Conservation (phyloP, 2,329 filamentous ascomycete species). For the Escovopsis sp. region DNA sequence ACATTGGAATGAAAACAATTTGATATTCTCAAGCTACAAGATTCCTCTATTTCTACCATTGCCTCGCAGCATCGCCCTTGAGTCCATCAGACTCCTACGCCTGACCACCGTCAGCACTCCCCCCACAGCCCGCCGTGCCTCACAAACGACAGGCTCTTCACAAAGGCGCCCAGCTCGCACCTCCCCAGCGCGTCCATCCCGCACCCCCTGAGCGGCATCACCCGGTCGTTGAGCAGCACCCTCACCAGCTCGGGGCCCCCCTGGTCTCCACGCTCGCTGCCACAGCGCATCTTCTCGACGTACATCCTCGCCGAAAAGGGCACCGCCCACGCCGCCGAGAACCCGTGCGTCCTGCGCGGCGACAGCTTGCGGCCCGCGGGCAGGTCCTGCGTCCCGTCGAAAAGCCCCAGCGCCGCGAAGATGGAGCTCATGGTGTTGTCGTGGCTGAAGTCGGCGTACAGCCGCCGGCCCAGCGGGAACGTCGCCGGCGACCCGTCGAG, state of each 20-base stretch:
- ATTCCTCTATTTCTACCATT: no score
- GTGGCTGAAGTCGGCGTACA: constrained; percentile 87
- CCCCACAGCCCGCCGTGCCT: constrained; percentile 59
- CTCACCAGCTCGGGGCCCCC: constrained; percentile 54
- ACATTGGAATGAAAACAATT: no score
- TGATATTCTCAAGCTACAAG: no score
- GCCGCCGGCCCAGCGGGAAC: constrained; percentile 52
- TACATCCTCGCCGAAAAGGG: constrained; percentile 73
- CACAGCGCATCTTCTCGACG: constrained; percentile 73
- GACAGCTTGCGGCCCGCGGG: constrained; percentile 35
- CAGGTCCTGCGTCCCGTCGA: constrained; percentile 46
- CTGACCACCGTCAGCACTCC: constrained; percentile 29
- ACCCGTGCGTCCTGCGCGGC: constrained; percentile 46
- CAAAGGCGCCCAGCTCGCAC: constrained; percentile 55
- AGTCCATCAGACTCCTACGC: background rate
- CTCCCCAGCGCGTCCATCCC: constrained; percentile 53
- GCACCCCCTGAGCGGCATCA: constrained; percentile 58
- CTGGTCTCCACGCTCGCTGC: constrained; percentile 8
- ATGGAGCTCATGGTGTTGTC: constrained; percentile 76
- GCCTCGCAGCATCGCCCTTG: no score
- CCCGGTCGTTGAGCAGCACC: constrained; percentile 70
- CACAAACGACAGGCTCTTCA: constrained; percentile 63
- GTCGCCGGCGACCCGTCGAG: constrained; percentile 52
- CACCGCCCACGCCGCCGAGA: constrained; percentile 62
- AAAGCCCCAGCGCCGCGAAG: constrained; percentile 64